Conservation (phyloP, 2,329 filamentous ascomycete species). For the Knufia fluminis region DNA sequence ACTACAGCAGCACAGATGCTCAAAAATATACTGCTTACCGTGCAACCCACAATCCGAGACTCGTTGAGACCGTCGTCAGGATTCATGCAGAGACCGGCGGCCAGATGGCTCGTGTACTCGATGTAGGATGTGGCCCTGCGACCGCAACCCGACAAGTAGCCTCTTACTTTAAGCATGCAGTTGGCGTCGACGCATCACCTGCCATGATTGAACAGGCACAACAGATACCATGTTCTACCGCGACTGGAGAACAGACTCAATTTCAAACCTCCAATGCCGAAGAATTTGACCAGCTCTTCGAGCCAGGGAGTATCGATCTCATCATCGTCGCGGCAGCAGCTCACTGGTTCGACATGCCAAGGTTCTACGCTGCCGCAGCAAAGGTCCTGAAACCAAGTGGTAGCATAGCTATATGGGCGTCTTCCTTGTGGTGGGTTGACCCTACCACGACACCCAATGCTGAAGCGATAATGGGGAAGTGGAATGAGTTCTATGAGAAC, state of each 20-base stretch:
- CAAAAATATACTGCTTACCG: constrained; percentile 37
- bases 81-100: constrained; percentile 42
- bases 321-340: constrained; percentile 43
- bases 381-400: constrained; percentile 44
- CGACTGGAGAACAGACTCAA: constrained; percentile 27
- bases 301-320: constrained; percentile 38
- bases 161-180: constrained; percentile 36
- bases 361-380: constrained; percentile 42
- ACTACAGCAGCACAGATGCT: constrained; percentile 38
- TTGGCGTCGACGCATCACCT: constrained; percentile 44
- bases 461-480: constrained; percentile 33
- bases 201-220: constrained; percentile 46
- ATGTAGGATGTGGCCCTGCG: constrained; percentile 52
- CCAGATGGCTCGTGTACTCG: constrained; percentile 36
- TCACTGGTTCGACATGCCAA: constrained; percentile 50
- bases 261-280: constrained; percentile 41
- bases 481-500: constrained; percentile 32
- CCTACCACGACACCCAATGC: constrained; percentile 32
- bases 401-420: constrained; percentile 44
- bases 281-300: constrained; percentile 31
- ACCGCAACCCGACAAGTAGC: constrained; percentile 40
- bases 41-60: constrained; percentile 33
- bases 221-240: constrained; percentile 26
- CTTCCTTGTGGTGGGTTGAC: too few species aligned
- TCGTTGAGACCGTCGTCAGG: constrained; percentile 42